phyloP scores from a whole-genome alignment of 2,329 filamentous ascomycete genomes.

The Berkeleyomyces basicola region DNA sequence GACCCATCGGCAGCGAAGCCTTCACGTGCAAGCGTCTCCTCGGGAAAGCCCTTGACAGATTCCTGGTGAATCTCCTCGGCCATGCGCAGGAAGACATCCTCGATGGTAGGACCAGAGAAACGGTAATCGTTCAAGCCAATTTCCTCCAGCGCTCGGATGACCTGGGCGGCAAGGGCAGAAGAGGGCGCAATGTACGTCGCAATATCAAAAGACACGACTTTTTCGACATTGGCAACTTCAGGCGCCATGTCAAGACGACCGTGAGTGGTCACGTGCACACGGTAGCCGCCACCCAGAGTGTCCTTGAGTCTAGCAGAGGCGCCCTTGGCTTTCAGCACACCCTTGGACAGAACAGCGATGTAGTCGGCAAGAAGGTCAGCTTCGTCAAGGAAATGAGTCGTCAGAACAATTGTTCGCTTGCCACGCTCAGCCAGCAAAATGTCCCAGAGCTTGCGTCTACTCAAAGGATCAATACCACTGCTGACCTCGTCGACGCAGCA shows the following conservation, averaged over 20 bases:
- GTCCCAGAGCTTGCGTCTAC: slow-evolving; percentile 82
- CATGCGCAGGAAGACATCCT: slow-evolving; percentile 78
- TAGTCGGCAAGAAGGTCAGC: slow-evolving; percentile 79
- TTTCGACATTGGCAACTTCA: slow-evolving; percentile 37
- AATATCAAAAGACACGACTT: slow-evolving; percentile 49
- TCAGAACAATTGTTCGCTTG: slow-evolving; percentile 65
- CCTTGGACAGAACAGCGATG: slow-evolving; percentile 76
- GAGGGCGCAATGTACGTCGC: slow-evolving; percentile 55
- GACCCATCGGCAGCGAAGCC: slow-evolving; percentile 15
- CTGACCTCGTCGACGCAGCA: slow-evolving; percentile 89
- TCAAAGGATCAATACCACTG: slow-evolving; percentile 73
- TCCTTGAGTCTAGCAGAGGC: slow-evolving; percentile 79
- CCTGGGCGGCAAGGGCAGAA: slow-evolving; percentile 52
- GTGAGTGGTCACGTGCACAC: slow-evolving; percentile 49
- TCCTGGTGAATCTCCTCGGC: slow-evolving; percentile 53
- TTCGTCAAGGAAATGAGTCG: slow-evolving; percentile 88
- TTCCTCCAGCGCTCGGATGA: slow-evolving; percentile 53
- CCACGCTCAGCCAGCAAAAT: slow-evolving; percentile 77
- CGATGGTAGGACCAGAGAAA: slow-evolving; percentile 76
- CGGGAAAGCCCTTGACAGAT: slow-evolving; percentile 16
- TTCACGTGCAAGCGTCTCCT: slow-evolving; percentile 22
- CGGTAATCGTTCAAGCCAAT: slow-evolving; percentile 59
- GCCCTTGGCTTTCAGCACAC: slow-evolving; percentile 63
- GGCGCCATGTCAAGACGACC: slow-evolving; percentile 20
- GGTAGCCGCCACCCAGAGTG: slow-evolving; percentile 65